Evolutionary conservation across 345 rosid genomes (phyloP).

Genomic region (Cardamine chenopodiifolia): DNA sequence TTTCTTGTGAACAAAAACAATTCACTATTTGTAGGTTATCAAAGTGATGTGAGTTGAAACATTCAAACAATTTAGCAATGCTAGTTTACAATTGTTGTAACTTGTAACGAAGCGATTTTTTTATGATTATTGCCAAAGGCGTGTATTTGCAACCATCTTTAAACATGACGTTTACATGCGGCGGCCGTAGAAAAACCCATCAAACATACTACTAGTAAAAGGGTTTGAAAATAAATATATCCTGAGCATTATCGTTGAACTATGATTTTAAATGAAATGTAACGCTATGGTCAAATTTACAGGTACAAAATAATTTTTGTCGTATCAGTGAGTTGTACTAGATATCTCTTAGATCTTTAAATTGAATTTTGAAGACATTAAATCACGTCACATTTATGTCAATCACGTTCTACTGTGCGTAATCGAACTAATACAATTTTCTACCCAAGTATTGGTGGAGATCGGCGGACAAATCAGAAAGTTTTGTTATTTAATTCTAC

Average conservation of each 20-base stretch:
- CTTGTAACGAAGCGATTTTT: background rate
- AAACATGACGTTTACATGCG: background rate
- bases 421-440: background rate
- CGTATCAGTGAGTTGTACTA: background rate
- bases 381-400: slow-evolving; percentile 1
- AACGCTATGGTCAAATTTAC: background rate
- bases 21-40: background rate
- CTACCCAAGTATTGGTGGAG: too few relatives aligned
- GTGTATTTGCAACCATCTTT: background rate
- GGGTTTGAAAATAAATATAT: too few relatives aligned
- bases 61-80: background rate
- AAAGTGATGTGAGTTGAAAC: background rate
- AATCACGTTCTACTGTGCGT: background rate
- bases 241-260: too few relatives aligned
- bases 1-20: background rate
- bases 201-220: background rate
- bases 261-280: too few relatives aligned
- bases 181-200: background rate
- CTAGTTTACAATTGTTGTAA: background rate
- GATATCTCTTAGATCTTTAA: too few relatives aligned
- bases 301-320: background rate
- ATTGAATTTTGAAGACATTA: too few relatives aligned
- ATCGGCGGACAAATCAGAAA: too few relatives aligned
- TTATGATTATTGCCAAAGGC: background rate
- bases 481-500: background rate